Evolutionary conservation across 1,284 basidiomycete genomes (phyloP), one percentile per base, ranked within the genome.

Genomic region (Rhodotorula sp.): DNA sequence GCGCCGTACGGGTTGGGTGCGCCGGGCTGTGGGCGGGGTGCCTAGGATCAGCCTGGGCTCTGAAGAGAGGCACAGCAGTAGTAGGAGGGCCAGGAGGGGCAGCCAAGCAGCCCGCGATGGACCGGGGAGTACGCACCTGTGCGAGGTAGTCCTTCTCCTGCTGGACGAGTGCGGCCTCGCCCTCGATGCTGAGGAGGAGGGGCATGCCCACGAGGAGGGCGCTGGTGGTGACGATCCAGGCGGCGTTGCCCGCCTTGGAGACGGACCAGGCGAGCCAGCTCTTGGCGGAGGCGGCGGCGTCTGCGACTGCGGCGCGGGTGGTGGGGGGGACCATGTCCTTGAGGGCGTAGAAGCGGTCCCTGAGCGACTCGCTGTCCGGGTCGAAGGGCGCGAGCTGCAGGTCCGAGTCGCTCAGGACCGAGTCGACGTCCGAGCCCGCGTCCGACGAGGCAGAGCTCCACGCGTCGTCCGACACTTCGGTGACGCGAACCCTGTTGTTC

Each of bases 101-200:
- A 22, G 29, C 27, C 2, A 17, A 29, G 25, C 22, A 27, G 41
- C 10, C 48, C 19, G 46, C 12, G 37, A 22, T 39, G 36, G 41
- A 54, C n/a, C n/a, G n/a, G 50, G 12, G 54, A 12, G 19, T 17
- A 86, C 87, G 73, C 72, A 92, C 92, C 83, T 95, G 92, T 29
- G 89, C 89, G 53, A 92, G 84, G 87, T 94, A 89, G 83, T 98
- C 94, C 84, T 92, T 90, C 84, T 99, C 96, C 84, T 98, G 95
- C 69, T 90, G 89, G 10, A 94, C 90, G 71, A 97, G 88, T 83
- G 94, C 93, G 63, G 91, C 90, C 84, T 99, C 96, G 83, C 97
- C 96, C 83, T 99, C 96, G 75, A 98, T 86, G 68, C 90, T 91
- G 76, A 99, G 86, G 3, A 94, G 94, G 76, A 97, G 86, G 39